Base-by-base conservation (phyloP, 2,329 filamentous ascomycete genomes). In the Monosporascus sp. region DNA sequence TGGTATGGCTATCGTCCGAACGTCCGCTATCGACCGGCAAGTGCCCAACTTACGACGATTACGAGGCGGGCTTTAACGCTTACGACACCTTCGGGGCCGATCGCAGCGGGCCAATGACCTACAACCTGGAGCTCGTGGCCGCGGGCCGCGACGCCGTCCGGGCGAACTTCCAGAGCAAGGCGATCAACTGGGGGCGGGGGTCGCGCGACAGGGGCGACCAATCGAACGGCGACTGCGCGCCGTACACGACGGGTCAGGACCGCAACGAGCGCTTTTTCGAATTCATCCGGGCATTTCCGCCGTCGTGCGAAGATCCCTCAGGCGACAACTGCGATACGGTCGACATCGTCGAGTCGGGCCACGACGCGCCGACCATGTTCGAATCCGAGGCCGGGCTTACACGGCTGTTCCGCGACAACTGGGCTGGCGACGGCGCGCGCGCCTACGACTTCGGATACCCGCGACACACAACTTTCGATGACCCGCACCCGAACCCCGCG, bases 371-470 rank as follows among this genome's bases (percentile, higher is more conserved):
- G 5, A 50, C 53, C 45, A 49, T 55, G 53, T 57, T 57, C 36
- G 36, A 44, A 31, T 41, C 41, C 9, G 36, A 25, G 3, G 45
- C 53, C 38, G 55, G 55, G 18, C 50, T 20, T 8, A 46, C 55
- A n/a, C 53, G 55, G n/a, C 50, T 57, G 20, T 57, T 57, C 41
- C 38, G 14, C 9, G 55, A 57, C 41, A 57, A 57, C 51, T 57
- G 48, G 41, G 31, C 48, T 11, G 55, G 55, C 17, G 15, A 37
- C 11, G 53, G 53, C 17, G n/a, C 25, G 25, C 39, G 48, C n/a
- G 48, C 53, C 2, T 51, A 49, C 25, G 55, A 57, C 22, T 50
- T 46, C 36, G 50, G 50, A 8, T 55, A 53, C 39, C 55, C 55
- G 47, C 53, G 55, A 8, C 48, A 49, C 22, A 46, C 44, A 7